Evolutionary conservation across 371 early-diverging fungal species (phyloP), one percentile per base, ranked within the genome.

Genomic region (Vairimorpha ceranae): DNA sequence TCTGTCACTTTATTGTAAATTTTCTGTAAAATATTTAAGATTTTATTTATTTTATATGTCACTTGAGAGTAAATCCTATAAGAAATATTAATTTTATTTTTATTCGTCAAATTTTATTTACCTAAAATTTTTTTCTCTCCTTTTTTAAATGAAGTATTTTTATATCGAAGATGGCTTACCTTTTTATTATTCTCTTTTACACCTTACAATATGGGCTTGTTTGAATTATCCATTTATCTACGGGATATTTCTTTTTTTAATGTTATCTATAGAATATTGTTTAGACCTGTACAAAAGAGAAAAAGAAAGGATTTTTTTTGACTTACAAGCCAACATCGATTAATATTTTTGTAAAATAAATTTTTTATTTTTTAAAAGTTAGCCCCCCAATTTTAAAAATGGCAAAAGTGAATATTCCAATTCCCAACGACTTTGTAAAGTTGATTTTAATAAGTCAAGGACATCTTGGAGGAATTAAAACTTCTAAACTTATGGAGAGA

Each of bases 381-480:
- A 68, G 65, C 46, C 21, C 33, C 71, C 79, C 38, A 4, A 4
- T 7, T 7, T 72, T 70, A 48, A 38, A 65, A 78, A 73, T 56
- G 65, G 48, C 70, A 60, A 70, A 74, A 51, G 60, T 33, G 46
- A 67, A 46, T 21, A 79, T 81, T 36, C 74, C 72, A 71, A 77
- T 83, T 30, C 80, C 84, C 69, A 69, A 76, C 17, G 67, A 70
- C 14, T 81, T 80, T 68, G 78, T 72, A 17, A 80, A 83, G 58
- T 64, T 80, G 15, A 46, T 80, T 45, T 67, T 83, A 21, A 51
- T 65, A 19, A 66, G 77, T 33, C 68, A 76, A n/a, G 66, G 80
- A 54, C 84, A 84, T 67, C 69, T 84, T 21, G 84, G 84, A 41
- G 83, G 84, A 56, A 67, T 66, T 46, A 77, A 70, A 27, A 25